These are phyloP conservation scores for Brassica balearica DNA, from an alignment of 441 rosid genomes.

Conservation along the genomic window DNA sequence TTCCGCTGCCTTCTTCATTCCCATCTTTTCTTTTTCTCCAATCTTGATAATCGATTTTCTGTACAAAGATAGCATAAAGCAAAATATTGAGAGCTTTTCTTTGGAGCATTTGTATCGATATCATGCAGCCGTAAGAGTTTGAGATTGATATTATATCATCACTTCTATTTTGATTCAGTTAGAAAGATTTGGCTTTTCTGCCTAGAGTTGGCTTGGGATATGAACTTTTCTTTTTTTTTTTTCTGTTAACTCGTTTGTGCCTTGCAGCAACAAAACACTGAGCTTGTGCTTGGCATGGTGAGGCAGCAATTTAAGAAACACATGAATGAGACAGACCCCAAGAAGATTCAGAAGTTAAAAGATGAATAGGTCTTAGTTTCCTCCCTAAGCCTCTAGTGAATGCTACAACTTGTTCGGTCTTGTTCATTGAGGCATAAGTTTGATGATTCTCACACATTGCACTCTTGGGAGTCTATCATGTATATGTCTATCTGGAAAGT, in stretches of 20 bases:
- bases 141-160: constrained; percentile 5
- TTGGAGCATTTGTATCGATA: constrained; percentile 10
- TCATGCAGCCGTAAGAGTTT: constrained; percentile 1
- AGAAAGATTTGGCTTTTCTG: no score
- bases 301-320: constrained; percentile 88
- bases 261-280: constrained; percentile 86
- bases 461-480: no score
- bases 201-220: no score
- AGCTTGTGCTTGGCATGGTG: constrained; percentile 75
- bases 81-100: no score
- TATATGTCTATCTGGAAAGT: neutral
- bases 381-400: no score
- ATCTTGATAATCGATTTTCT: no score
- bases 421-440: neutral
- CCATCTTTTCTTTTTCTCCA: no score
- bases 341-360: constrained; percentile 87
- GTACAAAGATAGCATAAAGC: no score
- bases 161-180: neutral
- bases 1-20: constrained; percentile 5
- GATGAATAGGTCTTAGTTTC: constrained; percentile 50
- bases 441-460: no score
- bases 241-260: no score
- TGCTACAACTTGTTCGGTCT: no score
- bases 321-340: constrained; percentile 86
- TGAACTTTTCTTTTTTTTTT: no score